phyloP scores from a whole-genome alignment of 768 basidiomycete genomes.

The Kwoniella sp. region DNA sequence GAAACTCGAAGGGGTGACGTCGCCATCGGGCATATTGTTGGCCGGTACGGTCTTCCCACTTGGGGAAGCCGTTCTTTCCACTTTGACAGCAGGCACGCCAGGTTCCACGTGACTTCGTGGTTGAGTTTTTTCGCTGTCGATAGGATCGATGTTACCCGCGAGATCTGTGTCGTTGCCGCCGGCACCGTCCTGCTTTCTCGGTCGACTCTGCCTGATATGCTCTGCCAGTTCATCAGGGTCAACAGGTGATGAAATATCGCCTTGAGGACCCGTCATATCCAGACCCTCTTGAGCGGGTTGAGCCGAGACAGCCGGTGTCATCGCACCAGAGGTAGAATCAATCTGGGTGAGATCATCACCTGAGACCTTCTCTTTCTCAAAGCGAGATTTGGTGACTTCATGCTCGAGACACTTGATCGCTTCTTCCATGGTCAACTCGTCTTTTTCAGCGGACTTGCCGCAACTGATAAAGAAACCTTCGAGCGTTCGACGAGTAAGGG shows the following conservation, averaged over 20 bases:
- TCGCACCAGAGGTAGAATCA: constrained; percentile 28
- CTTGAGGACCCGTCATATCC: constrained; percentile 50
- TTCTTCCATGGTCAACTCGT: constrained; percentile 76
- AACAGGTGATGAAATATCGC: constrained; percentile 62
- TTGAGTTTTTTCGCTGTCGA: background rate
- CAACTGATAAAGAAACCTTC: constrained; percentile 76
- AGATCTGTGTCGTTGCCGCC: constrained; percentile 7
- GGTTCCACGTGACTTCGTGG: constrained; percentile 3
- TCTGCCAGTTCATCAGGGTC: constrained; percentile 58
- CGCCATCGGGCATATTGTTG: constrained; percentile 4
- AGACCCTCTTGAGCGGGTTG: constrained; percentile 47
- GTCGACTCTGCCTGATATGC: constrained; percentile 54
- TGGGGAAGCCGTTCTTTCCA: constrained; percentile 29
- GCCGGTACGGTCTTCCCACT: constrained; percentile 11
- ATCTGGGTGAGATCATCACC: constrained; percentile 56
- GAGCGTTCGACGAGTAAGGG: constrained; percentile 75
- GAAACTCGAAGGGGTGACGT: constrained; percentile 15
- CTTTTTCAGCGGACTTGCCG: constrained; percentile 65
- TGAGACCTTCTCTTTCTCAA: constrained; percentile 71
- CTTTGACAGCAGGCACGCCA: constrained; percentile 33
- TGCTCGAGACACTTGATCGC: constrained; percentile 80
- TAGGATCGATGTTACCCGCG: constrained; percentile 38
- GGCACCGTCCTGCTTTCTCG: constrained; percentile 26
- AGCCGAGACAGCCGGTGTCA: constrained; percentile 57
- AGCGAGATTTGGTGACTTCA: constrained; percentile 72